phyloP scores from a whole-genome alignment of 1,284 basidiomycete species.

The Marasmius sp. region DNA sequence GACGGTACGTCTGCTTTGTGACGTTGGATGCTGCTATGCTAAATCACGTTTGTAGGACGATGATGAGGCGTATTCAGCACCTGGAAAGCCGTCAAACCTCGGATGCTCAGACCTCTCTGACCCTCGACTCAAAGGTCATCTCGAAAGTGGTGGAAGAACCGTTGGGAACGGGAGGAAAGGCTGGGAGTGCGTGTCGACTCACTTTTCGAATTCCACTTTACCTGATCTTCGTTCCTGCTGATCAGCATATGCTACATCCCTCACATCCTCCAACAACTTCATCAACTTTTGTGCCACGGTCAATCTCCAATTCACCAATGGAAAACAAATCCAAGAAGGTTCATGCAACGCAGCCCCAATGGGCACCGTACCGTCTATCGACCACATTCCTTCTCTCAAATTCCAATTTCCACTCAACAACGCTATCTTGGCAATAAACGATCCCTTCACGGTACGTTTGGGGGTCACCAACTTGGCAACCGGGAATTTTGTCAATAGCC shows the following conservation, averaged over 20 bases:
- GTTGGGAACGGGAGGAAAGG: too few relatives aligned
- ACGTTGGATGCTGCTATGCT: neutral
- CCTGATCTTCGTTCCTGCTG: neutral
- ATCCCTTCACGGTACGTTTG: slow-evolving; percentile 50
- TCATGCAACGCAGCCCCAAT: slow-evolving; percentile 51
- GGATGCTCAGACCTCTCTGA: neutral
- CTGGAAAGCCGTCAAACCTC: neutral
- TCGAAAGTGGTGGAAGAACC: neutral
- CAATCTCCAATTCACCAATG: slow-evolving; percentile 31
- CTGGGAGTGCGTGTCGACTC: too few relatives aligned
- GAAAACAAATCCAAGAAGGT: slow-evolving; percentile 36
- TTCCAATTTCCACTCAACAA: slow-evolving; percentile 43
- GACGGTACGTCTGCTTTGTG: neutral
- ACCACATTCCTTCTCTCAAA: slow-evolving; percentile 44
- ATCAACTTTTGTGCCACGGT: slow-evolving; percentile 40
- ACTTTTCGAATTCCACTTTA: neutral
- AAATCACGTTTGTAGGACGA: neutral
- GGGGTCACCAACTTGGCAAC: slow-evolving; percentile 41
- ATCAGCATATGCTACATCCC: slow-evolving; percentile 1
- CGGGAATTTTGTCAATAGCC: slow-evolving; percentile 55
- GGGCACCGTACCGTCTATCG: slow-evolving; percentile 37
- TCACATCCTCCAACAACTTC: slow-evolving; percentile 47
- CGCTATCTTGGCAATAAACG: slow-evolving; percentile 41
- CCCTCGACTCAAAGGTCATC: neutral
- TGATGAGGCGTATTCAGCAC: neutral